Base-by-base conservation (phyloP, 1,139 yeast species). In the Pneumocystis carinii region DNA sequence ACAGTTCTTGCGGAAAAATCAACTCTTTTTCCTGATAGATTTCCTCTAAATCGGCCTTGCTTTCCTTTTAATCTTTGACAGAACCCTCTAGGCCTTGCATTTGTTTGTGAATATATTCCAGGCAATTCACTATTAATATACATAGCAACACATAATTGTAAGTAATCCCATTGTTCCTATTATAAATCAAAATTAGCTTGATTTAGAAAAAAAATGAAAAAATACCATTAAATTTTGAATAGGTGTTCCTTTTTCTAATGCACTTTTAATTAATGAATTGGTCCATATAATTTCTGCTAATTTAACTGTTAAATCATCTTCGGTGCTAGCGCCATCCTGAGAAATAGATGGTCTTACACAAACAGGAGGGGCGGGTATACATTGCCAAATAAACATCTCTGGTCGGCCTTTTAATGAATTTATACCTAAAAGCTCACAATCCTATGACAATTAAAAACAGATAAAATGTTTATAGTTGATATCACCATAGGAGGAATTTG, bases 1-100 rank as follows among this genome's bases (percentile, higher is more conserved):
- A 94, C 99, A 0, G 98, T 94, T 78, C 99, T 83, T 62, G 95
- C 98, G 0, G 97, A 90, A 73, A 94, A 94, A 75, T 94, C 99
- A 58, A 94, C 99, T 78, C 99, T 87, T 75, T 94, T 94, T 75
- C 99, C 99, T 0, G 97, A 90, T 69, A 94, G 77, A 72, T 94
- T 94, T 68, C 99, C 99, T 79, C 99, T 82, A 76, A 94, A 94
- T 73, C 99, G 86, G 71, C 99, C 99, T 75, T 92, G 98, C 71
- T 94, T 94, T 74, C 99, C 99, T 77, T 94, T 94, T 67, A 94
- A 79, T 73, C 99, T 83, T 76, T 94, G 99, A 74, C 98, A 92
- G 69, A 94, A 84, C 8, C 97, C 99, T 72, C 98, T 79, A 17
- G 98, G 97, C 62, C 85, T 83, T 61, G 83, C 81, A 12, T 75